These are phyloP conservation scores for Rubroboletus satanas DNA, from an alignment of 768 basidiomycete genomes.

Conservation along the genomic window DNA sequence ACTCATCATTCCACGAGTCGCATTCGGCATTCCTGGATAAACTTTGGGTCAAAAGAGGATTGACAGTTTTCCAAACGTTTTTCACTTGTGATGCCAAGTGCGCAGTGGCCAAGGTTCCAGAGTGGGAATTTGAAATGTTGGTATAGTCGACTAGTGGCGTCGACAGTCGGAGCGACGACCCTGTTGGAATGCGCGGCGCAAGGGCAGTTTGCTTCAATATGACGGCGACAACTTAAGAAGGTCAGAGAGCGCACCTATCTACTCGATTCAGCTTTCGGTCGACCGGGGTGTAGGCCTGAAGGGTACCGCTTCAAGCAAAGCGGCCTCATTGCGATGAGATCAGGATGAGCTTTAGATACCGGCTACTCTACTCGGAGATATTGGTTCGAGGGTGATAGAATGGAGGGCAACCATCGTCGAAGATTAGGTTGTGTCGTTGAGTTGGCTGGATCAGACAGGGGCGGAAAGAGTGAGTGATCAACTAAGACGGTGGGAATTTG, in stretches of 20 bases:
- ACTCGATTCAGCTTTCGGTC: not conserved
- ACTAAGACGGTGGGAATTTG: not conserved
- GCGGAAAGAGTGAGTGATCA: too few relatives aligned
- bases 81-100: not conserved
- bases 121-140: not conserved
- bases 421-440: not conserved
- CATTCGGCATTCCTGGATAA: not conserved
- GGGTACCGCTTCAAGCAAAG: not conserved
- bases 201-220: not conserved
- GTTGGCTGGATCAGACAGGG: not conserved
- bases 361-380: not conserved
- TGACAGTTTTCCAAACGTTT: not conserved
- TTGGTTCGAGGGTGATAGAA: not conserved
- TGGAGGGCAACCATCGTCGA: not conserved
- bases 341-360: not conserved
- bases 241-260: not conserved
- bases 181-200: not conserved
- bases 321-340: not conserved
- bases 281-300: not conserved
- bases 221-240: not conserved
- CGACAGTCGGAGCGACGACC: not conserved
- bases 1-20: not conserved
- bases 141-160: not conserved
- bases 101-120: not conserved
- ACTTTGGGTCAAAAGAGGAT: not conserved